A percentile compares a stretch with the other conserved stretches of the same genome.
Evolutionary conservation across 257 asterid species (phyloP).

Genomic region (Solanum lycopersicoides): DNA sequence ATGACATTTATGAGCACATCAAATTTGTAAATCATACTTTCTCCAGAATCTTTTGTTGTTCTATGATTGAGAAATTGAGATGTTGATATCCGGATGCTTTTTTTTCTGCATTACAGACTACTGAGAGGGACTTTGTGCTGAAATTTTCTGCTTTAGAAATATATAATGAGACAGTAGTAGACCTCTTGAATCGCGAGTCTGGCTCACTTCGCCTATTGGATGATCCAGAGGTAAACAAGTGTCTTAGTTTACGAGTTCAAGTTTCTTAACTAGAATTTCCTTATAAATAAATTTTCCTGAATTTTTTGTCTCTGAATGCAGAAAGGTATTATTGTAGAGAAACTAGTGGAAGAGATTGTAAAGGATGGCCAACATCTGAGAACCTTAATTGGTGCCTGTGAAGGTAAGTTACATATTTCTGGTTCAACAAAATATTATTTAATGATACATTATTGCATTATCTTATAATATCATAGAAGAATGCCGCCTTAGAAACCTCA

Average conservation of each 20-base stretch:
- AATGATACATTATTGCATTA: neutral
- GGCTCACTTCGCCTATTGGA: slow-evolving; percentile 82
- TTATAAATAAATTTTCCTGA: neutral
- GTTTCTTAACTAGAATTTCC: neutral
- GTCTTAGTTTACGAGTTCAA: neutral
- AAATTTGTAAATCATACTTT: slow-evolving; percentile 30
- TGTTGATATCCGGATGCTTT: neutral
- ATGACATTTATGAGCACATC: slow-evolving; percentile 74
- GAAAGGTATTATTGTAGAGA: slow-evolving; percentile 92
- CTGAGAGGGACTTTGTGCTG: slow-evolving; percentile 67
- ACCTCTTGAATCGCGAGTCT: slow-evolving; percentile 79
- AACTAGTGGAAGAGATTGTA: slow-evolving; percentile 66
- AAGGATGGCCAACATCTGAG: slow-evolving; percentile 67
- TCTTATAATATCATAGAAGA: neutral
- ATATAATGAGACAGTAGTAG: slow-evolving; percentile 88
- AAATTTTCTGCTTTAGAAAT: slow-evolving; percentile 93
- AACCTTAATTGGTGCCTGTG: slow-evolving; percentile 64
- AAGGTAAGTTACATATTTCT: slow-evolving; percentile 36
- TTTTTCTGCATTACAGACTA: slow-evolving; percentile 36
- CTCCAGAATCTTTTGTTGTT: neutral
- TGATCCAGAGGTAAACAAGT: slow-evolving; percentile 70
- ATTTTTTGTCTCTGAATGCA: slow-evolving; percentile 21
- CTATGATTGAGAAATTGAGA: neutral
- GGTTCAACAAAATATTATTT: neutral
- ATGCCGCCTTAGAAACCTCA: neutral